A percentile compares a stretch with the other conserved stretches of the same genome.
Evolutionary conservation across 1,139 yeast genomes (phyloP).

Genomic region (Eremothecium gossypii): DNA sequence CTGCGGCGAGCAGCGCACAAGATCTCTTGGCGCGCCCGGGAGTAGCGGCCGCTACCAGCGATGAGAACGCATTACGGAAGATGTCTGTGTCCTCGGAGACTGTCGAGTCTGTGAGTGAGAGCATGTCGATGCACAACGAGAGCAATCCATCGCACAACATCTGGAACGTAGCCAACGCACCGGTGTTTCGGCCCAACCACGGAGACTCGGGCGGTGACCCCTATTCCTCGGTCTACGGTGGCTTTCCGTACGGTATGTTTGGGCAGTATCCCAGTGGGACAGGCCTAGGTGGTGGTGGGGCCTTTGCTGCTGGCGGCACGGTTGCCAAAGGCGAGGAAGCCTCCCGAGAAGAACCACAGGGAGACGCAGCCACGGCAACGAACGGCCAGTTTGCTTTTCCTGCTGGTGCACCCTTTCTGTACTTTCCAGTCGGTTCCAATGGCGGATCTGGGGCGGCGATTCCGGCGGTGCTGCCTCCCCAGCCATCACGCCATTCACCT

Average conservation of each 20-base stretch:
- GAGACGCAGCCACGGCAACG: neutral
- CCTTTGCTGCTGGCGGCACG: neutral
- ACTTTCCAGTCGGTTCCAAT: slow-evolving; percentile 1
- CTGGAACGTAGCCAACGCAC: slow-evolving; percentile 24
- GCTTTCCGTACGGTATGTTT: slow-evolving; percentile 6
- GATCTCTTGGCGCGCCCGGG: slow-evolving; percentile 6
- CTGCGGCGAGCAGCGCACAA: neutral
- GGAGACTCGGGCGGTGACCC: neutral
- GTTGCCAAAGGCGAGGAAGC: neutral
- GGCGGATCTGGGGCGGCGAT: neutral
- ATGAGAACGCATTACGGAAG: slow-evolving; percentile 7
- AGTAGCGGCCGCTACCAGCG: slow-evolving; percentile 1
- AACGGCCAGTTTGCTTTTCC: slow-evolving; percentile 5
- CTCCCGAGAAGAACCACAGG: neutral
- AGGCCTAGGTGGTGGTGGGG: neutral
- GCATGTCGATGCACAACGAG: slow-evolving; percentile 8
- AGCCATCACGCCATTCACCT: neutral
- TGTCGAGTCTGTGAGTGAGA: slow-evolving; percentile 12
- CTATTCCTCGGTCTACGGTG: slow-evolving; percentile 5
- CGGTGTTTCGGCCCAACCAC: slow-evolving; percentile 20
- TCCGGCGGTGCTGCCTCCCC: neutral
- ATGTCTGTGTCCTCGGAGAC: slow-evolving; percentile 11
- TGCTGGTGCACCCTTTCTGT: slow-evolving; percentile 1
- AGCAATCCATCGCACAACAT: slow-evolving; percentile 13
- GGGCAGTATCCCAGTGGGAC: slow-evolving; percentile 5